These are phyloP conservation scores for Knufia fluminis DNA, from an alignment of 2,329 filamentous ascomycete genomes.

Conservation along the genomic window DNA sequence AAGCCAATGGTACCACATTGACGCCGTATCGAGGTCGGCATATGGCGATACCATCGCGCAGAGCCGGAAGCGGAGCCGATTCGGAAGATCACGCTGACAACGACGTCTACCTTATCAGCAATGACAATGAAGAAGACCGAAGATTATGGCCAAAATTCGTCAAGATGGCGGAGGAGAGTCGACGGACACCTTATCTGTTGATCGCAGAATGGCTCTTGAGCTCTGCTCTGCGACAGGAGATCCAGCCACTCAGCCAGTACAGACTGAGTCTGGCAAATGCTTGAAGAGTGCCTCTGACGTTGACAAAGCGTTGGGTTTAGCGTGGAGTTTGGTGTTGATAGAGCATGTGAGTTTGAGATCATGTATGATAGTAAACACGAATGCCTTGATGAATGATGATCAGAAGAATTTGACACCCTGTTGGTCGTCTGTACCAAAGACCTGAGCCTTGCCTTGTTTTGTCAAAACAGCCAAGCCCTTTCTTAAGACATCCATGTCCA, in stretches of 20 bases:
- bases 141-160: slow-evolving; percentile 72
- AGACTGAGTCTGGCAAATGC: slow-evolving; percentile 23
- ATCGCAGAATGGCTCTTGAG: slow-evolving; percentile 82
- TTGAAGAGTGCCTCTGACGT: not conserved
- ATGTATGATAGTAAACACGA: slow-evolving; percentile 1
- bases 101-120: slow-evolving; percentile 75
- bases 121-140: slow-evolving; percentile 56
- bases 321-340: slow-evolving; percentile 3
- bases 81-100: slow-evolving; percentile 48
- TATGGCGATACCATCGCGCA: slow-evolving; percentile 55
- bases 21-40: slow-evolving; percentile 66
- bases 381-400: slow-evolving; percentile 24
- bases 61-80: slow-evolving; percentile 27
- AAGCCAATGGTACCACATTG: slow-evolving; percentile 80
- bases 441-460: slow-evolving; percentile 82
- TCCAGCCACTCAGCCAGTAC: slow-evolving; percentile 59
- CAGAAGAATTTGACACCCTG: slow-evolving; percentile 96
- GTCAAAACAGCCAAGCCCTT: slow-evolving; percentile 73
- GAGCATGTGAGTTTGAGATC: not conserved
- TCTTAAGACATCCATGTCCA: slow-evolving; percentile 72
- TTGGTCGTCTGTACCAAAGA: slow-evolving; percentile 82
- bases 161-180: slow-evolving; percentile 65
- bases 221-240: slow-evolving; percentile 77
- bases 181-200: slow-evolving; percentile 74
- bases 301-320: not conserved